phyloP scores from a whole-genome alignment of 164 flowering plant genomes.

The Umbilicus rupestris region DNA sequence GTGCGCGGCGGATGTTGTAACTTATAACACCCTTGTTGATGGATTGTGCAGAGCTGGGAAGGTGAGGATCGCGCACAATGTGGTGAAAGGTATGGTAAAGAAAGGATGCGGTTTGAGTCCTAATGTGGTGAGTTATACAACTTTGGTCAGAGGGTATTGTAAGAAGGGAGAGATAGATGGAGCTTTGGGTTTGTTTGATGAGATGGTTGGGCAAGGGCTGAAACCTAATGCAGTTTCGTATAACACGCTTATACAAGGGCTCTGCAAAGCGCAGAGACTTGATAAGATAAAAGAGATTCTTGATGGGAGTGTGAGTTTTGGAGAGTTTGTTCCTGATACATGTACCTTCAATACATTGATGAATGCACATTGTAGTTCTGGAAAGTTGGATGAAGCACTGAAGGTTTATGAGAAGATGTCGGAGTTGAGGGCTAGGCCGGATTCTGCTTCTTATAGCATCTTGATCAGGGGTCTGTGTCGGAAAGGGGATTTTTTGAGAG shows the following conservation, averaged over 20 bases:
- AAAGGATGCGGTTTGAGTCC: slow-evolving; percentile 43
- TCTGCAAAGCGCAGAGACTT: slow-evolving; percentile 43
- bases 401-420: slow-evolving; percentile 42
- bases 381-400: slow-evolving; percentile 48
- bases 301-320: slow-evolving; percentile 23
- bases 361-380: slow-evolving; percentile 48
- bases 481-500: slow-evolving; percentile 34
- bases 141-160: slow-evolving; percentile 78
- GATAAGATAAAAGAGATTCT: slow-evolving; percentile 64
- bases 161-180: slow-evolving; percentile 37
- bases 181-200: slow-evolving; percentile 48
- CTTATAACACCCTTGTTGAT: slow-evolving; percentile 69
- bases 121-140: slow-evolving; percentile 66
- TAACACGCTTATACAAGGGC: slow-evolving; percentile 71
- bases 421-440: slow-evolving; percentile 36
- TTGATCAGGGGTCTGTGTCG: slow-evolving; percentile 51
- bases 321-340: slow-evolving; percentile 58
- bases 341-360: slow-evolving; percentile 78
- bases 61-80: slow-evolving; percentile 47
- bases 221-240: slow-evolving; percentile 46
- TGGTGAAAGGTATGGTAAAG: slow-evolving; percentile 55
- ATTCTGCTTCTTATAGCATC: slow-evolving; percentile 70
- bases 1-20: slow-evolving; percentile 53
- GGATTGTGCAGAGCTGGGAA: slow-evolving; percentile 70
- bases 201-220: slow-evolving; percentile 43